Conservation (phyloP, 1,284 basidiomycete genomes). For the Leccinum holopus region DNA sequence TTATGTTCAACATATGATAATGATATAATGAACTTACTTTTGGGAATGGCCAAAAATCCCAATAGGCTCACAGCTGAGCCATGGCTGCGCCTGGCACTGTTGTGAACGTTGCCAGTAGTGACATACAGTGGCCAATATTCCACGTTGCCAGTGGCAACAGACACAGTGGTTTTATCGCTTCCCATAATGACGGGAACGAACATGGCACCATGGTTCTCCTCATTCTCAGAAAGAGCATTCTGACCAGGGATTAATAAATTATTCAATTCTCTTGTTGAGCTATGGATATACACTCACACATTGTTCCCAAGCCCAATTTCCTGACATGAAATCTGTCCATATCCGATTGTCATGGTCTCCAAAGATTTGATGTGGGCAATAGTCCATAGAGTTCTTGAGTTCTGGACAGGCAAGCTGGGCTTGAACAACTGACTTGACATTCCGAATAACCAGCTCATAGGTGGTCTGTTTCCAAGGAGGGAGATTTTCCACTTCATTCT, state of each 20-base stretch:
- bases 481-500: neutral
- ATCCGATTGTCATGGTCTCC: neutral
- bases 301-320: neutral
- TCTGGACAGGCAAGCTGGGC: neutral
- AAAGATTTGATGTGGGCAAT: neutral
- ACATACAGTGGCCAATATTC: neutral
- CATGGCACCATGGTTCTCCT: neutral
- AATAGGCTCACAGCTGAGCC: neutral
- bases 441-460: neutral
- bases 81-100: neutral
- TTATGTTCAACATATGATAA: neutral
- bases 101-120: neutral
- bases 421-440: neutral
- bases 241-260: neutral
- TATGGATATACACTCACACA: neutral
- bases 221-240: neutral
- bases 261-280: neutral
- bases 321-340: neutral
- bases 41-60: neutral
- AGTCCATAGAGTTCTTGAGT: neutral
- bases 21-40: neutral
- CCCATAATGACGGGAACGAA: conserved; percentile 8
- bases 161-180: conserved; percentile 11
- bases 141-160: conserved; percentile 5
- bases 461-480: neutral